These are phyloP conservation scores for Blechomonas ayalai DNA, from an alignment of 208 protist species.

Conservation along the genomic window DNA sequence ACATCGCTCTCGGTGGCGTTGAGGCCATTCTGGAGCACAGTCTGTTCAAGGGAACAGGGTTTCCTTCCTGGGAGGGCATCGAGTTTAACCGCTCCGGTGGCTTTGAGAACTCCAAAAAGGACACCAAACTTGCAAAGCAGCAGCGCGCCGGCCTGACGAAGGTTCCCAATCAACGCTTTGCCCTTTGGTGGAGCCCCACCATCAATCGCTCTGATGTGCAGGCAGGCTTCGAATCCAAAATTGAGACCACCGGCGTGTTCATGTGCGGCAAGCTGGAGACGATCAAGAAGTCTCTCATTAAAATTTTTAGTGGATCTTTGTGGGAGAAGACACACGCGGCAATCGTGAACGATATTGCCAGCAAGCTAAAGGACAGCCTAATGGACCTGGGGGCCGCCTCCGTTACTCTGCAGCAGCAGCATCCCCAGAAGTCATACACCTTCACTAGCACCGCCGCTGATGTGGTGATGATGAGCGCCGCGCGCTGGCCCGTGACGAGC, in stretches of 20 bases:
- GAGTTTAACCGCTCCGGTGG: constrained; percentile 99
- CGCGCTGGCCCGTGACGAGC: constrained; percentile 93
- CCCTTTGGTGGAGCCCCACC: constrained; percentile 99
- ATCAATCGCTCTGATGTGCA: constrained; percentile 99
- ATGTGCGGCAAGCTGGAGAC: constrained; percentile 99
- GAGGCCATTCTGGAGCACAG: constrained; percentile 99
- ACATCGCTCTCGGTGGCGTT: constrained; percentile 99
- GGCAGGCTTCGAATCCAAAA: constrained; percentile 99
- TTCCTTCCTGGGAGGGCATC: constrained; percentile 99
- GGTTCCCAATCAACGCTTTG: constrained; percentile 99
- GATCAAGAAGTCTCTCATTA: constrained; percentile 99
- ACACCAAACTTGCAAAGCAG: constrained; percentile 99
- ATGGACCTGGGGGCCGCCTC: constrained; percentile 99
- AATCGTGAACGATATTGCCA: constrained; percentile 98
- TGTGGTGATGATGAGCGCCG: constrained; percentile 94
- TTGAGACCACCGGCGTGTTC: constrained; percentile 99
- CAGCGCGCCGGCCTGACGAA: constrained; percentile 99
- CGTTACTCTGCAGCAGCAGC: constrained; percentile 97
- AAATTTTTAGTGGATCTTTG: constrained; percentile 99
- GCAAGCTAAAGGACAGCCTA: constrained; percentile 97
- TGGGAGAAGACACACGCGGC: constrained; percentile 99
- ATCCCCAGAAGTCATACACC: constrained; percentile 90
- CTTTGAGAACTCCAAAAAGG: constrained; percentile 99
- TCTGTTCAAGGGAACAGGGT: constrained; percentile 99
- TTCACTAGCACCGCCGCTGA: constrained; percentile 94